Evolutionary conservation across 2,329 filamentous ascomycete genomes (phyloP).

Genomic region (Colletotrichum siamense): DNA sequence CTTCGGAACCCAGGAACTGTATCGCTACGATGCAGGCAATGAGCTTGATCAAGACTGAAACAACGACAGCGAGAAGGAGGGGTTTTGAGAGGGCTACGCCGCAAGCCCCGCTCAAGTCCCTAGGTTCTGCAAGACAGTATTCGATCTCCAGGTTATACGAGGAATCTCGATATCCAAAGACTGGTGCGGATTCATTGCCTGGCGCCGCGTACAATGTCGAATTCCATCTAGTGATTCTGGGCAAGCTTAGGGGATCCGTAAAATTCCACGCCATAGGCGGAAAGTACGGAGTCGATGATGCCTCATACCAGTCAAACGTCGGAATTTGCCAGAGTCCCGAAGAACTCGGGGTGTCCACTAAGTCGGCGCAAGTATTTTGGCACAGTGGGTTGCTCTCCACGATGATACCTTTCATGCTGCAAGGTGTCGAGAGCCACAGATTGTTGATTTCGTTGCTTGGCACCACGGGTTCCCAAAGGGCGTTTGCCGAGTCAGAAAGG

Average conservation of each 20-base stretch:
- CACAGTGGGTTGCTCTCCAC: not conserved
- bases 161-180: not conserved
- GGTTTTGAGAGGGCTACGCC: not conserved
- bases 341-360: not conserved
- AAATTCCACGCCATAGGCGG: not conserved
- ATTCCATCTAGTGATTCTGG: not conserved
- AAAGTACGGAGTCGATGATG: not conserved
- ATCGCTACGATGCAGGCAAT: not conserved
- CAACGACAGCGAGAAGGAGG: not conserved
- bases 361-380: not conserved
- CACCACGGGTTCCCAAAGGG: not conserved
- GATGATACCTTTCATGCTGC: not conserved
- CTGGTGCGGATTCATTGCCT: not conserved
- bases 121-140: not conserved
- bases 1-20: not conserved
- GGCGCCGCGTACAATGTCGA: not conserved
- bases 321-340: not conserved
- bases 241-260: not conserved
- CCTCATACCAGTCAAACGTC: not conserved
- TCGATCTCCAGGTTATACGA: not conserved
- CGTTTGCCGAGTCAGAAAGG: not conserved
- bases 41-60: not conserved
- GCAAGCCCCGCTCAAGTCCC: not conserved
- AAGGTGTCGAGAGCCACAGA: not conserved
- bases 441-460: not conserved